A percentile compares a stretch with the other conserved stretches of the same genome.
phyloP scores from a whole-genome alignment of 1,284 basidiomycete species.

The Puccinia horiana region DNA sequence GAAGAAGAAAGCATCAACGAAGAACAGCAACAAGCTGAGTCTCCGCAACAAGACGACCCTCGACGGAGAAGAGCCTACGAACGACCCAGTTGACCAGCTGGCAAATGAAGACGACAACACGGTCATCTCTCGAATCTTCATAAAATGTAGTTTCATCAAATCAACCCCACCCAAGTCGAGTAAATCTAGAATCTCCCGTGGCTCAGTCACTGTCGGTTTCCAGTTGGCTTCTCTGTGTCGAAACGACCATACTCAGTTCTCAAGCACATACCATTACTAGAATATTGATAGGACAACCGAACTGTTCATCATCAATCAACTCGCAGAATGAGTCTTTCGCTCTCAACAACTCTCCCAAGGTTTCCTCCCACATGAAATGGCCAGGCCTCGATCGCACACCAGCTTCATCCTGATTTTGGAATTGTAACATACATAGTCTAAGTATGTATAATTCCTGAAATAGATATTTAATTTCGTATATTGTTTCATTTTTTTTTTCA shows the following conservation, averaged over 20 bases:
- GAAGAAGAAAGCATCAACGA: slow-evolving; percentile 2
- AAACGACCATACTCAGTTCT: not conserved
- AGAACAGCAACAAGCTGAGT: not conserved
- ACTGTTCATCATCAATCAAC: slow-evolving; percentile 28
- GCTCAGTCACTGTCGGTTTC: slow-evolving; percentile 1
- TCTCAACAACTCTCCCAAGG: not conserved
- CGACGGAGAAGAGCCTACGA: not conserved
- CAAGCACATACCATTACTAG: not conserved
- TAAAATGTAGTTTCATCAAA: not conserved
- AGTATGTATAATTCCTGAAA: no score
- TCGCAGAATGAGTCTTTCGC: slow-evolving; percentile 7
- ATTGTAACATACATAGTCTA: no score
- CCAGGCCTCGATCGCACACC: slow-evolving; percentile 7
- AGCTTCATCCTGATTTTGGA: no score
- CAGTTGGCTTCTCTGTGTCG: not conserved
- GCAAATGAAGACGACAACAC: not conserved
- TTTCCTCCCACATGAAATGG: slow-evolving; percentile 16
- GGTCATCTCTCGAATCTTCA: slow-evolving; percentile 6
- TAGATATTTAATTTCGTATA: no score
- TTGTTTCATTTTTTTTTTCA: no score
- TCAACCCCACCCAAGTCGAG: not conserved
- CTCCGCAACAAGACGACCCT: not conserved
- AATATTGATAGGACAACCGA: slow-evolving; percentile 1
- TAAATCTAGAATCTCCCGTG: not conserved
- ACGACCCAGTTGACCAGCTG: not conserved